Base-by-base conservation (phyloP, 192 early-diverging fungal species). In the Dimargaris xerosporica region DNA sequence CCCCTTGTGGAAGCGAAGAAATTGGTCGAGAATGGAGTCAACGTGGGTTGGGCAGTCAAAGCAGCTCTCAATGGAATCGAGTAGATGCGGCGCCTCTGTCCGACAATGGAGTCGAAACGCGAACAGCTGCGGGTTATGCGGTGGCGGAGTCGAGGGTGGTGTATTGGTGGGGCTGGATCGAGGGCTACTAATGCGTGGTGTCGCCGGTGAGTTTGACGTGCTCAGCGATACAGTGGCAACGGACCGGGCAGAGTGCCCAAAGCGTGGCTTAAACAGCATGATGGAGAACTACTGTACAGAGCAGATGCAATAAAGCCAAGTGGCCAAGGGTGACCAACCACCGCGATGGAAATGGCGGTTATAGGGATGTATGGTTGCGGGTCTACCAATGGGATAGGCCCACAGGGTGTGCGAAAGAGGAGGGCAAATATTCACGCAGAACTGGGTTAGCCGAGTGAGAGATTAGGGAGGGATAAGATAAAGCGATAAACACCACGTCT, bases 1-100 rank as follows among this genome's bases (percentile, higher is more conserved):
- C 15, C 54, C 54, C 28, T 55, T 55, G 28, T 55, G 54, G 54
- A 55, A 55, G 21, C 54, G 54, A 17, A 55, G 54, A 29, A 55
- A 55, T 29, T 21, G 54, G 21, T 26, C 23, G 5, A 55, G 54
- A 10, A 55, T 25, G 28, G n/a, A 29, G 23, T 55, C 54, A 17
- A 29, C 28, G 3, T 55, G 54, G 23, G 21, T 15, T 13, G 44
- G 44, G 29, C 28, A 55, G 16, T 55, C 54, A 29, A 55, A 55
- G n/a, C 54, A 55, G 15, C 23, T 26, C 29, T 55, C 54, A 29
- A 55, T 55, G 54, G 54, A 17, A 25, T 55, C 54, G n/a, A 55
- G 29, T 15, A 29, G 13, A 17, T 29, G 23, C 4, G 54, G 54
- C 15, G 28, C 28, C 16, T 21, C 54, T 15, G 54, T 26, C 28